Evolutionary conservation across 495 filamentous ascomycete genomes (phyloP).

Genomic region (Viridothelium virens): DNA sequence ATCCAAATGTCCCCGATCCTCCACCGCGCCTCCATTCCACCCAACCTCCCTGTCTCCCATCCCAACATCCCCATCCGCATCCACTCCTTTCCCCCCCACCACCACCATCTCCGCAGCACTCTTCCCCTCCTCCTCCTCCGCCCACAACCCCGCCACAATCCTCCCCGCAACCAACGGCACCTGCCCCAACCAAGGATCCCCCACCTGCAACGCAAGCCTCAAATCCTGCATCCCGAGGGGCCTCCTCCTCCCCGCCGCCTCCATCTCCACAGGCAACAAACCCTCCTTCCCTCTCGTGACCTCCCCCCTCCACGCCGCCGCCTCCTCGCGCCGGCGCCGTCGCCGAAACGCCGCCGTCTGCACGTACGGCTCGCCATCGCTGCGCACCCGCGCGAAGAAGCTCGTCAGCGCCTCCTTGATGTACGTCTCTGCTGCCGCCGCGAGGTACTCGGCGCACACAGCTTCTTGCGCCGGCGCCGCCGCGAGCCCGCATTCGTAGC

Average conservation of each 20-base stretch:
- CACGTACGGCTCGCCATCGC: slow-evolving; percentile 71
- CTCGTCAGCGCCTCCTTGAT: slow-evolving; percentile 80
- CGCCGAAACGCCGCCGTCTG: slow-evolving; percentile 70
- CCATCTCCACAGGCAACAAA: slow-evolving; percentile 67
- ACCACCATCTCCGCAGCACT: not conserved
- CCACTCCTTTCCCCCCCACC: not conserved
- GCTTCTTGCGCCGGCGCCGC: slow-evolving; percentile 60
- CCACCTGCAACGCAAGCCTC: slow-evolving; percentile 63
- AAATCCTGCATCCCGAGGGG: slow-evolving; percentile 74
- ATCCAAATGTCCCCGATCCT: slow-evolving; percentile 8
- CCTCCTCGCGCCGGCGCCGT: slow-evolving; percentile 66
- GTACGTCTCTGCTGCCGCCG: slow-evolving; percentile 81
- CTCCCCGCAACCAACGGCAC: slow-evolving; percentile 26
- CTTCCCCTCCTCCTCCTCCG: not conserved
- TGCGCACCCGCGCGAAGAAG: slow-evolving; percentile 68
- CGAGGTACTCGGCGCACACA: slow-evolving; percentile 74
- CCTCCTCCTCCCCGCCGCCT: slow-evolving; percentile 55
- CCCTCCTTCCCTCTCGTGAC: slow-evolving; percentile 60
- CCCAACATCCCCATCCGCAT: not conserved
- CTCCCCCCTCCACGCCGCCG: slow-evolving; percentile 56
- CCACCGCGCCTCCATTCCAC: not conserved
- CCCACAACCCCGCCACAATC: slow-evolving; percentile 6
- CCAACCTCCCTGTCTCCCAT: not conserved
- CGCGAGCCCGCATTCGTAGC: slow-evolving; percentile 83
- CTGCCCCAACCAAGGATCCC: slow-evolving; percentile 63